phyloP scores from a whole-genome alignment of 2,329 filamentous ascomycete species.

The Aaosphaeria pasadenensis region DNA sequence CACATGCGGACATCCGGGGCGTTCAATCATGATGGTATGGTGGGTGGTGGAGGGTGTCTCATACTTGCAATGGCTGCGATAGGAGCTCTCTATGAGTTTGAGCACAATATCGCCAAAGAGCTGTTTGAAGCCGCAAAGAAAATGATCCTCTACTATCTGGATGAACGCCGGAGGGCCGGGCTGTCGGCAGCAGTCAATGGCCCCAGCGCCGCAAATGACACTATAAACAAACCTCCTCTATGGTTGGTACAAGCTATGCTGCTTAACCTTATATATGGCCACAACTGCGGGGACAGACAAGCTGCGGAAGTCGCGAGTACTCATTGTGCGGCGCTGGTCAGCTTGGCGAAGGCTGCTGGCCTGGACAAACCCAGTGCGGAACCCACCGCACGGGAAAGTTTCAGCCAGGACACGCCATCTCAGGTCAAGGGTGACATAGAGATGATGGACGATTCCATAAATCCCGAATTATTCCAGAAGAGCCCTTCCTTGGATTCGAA shows the following conservation, averaged over 20 bases:
- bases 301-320: conserved; percentile 89
- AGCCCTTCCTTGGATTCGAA: conserved; percentile 40
- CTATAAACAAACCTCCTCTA: conserved; percentile 70
- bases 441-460: conserved; percentile 49
- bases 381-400: conserved; percentile 12
- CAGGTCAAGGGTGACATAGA: conserved; percentile 51
- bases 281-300: conserved; percentile 89
- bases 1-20: conserved; percentile 57
- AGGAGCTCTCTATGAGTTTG: conserved; percentile 82
- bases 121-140: conserved; percentile 92
- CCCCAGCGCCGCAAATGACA: conserved; percentile 52
- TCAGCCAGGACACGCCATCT: conserved; percentile 17
- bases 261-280: conserved; percentile 90
- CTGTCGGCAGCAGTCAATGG: conserved; percentile 61
- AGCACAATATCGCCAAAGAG: conserved; percentile 74
- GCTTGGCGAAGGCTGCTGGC: conserved; percentile 84
- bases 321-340: conserved; percentile 86
- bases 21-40: conserved; percentile 53
- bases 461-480: conserved; percentile 16
- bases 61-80: conserved; percentile 86
- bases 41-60: conserved; percentile 81
- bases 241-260: conserved; percentile 98
- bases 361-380: conserved; percentile 55
- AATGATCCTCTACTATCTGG: conserved; percentile 89
- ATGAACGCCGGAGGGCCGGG: conserved; percentile 84